Evolutionary conservation across 805 yeast species (phyloP).

Genomic region (Zygosaccharomyces gambellarensis): DNA sequence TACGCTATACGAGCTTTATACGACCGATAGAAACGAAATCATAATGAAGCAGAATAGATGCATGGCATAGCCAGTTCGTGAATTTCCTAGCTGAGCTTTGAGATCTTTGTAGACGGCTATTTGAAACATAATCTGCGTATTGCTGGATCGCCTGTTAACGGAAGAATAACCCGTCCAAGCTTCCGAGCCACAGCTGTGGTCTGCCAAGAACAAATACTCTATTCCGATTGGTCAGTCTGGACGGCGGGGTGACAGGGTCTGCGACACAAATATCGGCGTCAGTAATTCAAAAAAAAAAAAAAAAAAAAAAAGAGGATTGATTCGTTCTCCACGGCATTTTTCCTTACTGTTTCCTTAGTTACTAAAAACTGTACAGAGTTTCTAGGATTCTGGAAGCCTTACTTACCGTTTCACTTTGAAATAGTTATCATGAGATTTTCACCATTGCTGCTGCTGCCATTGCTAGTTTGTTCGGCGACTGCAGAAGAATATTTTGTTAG

Average conservation of each 20-base stretch:
- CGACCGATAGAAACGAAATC: no score
- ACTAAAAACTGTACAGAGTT: neutral
- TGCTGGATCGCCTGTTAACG: no score
- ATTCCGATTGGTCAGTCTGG: slow-evolving; percentile 5
- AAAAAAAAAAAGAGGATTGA: neutral
- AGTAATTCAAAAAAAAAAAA: slow-evolving; percentile 6
- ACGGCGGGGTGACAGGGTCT: neutral
- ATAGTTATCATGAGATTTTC: neutral
- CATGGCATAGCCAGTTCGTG: no score
- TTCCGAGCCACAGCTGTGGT: slow-evolving; percentile 8
- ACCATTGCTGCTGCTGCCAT: slow-evolving; percentile 3
- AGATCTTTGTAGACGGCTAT: no score
- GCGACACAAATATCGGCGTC: slow-evolving; percentile 11
- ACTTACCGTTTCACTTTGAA: neutral
- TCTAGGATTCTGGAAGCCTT: no score
- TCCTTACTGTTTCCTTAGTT: neutral
- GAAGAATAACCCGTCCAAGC: neutral
- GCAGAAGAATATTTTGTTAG: slow-evolving; percentile 45
- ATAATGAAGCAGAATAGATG: no score
- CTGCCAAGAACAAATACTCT: neutral
- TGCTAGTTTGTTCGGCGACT: slow-evolving; percentile 3
- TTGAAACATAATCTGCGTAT: no score
- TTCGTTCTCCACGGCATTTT: neutral
- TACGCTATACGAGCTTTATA: no score
- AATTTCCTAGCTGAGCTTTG: no score